These are phyloP conservation scores for Magnusiomyces clavatus DNA, from an alignment of 1,139 yeast genomes.

Conservation along the genomic window DNA sequence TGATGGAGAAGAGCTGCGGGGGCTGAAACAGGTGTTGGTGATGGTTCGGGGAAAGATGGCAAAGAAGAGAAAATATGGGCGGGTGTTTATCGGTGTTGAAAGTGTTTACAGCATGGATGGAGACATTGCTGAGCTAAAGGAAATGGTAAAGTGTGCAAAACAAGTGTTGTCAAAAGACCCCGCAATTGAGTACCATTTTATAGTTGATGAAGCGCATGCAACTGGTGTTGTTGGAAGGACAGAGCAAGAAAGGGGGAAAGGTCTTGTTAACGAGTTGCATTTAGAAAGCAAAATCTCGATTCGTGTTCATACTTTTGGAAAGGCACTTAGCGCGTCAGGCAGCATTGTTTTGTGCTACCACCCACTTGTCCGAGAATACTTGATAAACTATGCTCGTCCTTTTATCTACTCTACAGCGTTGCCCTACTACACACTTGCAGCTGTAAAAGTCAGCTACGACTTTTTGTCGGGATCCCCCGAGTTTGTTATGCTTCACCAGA, in stretches of 20 bases:
- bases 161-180: slow-evolving; percentile 11
- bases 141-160: slow-evolving; percentile 15
- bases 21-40: not conserved
- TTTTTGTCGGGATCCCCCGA: slow-evolving; percentile 9
- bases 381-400: slow-evolving; percentile 26
- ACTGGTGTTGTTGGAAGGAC: slow-evolving; percentile 23
- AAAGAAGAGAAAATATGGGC: slow-evolving; percentile 4
- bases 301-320: slow-evolving; percentile 26
- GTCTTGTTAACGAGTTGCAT: slow-evolving; percentile 18
- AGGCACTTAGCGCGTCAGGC: slow-evolving; percentile 25
- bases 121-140: slow-evolving; percentile 22
- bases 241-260: slow-evolving; percentile 16
- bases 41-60: slow-evolving; percentile 2
- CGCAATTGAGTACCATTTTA: slow-evolving; percentile 11
- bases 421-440: slow-evolving; percentile 17
- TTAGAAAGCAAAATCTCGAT: slow-evolving; percentile 20
- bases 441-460: slow-evolving; percentile 19
- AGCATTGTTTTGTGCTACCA: slow-evolving; percentile 22
- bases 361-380: slow-evolving; percentile 16
- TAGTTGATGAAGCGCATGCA: slow-evolving; percentile 28
- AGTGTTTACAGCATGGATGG: slow-evolving; percentile 29
- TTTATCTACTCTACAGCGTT: slow-evolving; percentile 25
- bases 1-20: not conserved
- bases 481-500: not conserved
- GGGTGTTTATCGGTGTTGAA: slow-evolving; percentile 24